A percentile compares a stretch with the other conserved stretches of the same genome.
phyloP scores from a whole-genome alignment of 208 protist genomes.

The Borovskyia barvae region DNA sequence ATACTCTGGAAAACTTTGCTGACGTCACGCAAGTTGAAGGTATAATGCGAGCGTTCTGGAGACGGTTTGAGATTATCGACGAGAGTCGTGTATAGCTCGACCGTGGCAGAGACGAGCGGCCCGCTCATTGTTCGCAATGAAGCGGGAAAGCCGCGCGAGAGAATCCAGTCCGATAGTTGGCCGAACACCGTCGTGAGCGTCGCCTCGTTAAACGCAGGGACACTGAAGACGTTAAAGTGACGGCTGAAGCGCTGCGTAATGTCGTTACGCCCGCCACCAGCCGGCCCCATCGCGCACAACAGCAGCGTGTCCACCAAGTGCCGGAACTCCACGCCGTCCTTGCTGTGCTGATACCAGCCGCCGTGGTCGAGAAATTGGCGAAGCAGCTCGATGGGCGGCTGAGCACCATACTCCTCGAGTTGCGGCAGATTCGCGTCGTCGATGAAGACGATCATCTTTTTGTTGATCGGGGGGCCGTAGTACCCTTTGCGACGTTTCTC shows the following conservation, averaged over 20 bases:
- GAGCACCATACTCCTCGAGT: conserved; percentile 95
- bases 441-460: conserved; percentile 94
- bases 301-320: conserved; percentile 90
- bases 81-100: conserved; percentile 94
- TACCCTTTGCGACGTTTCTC: conserved; percentile 94
- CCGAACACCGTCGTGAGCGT: conserved; percentile 94
- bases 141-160: conserved; percentile 71
- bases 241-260: conserved; percentile 94
- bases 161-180: conserved; percentile 89
- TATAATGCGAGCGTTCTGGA: conserved; percentile 98
- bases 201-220: conserved; percentile 89
- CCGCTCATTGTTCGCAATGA: conserved; percentile 45
- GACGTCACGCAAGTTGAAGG: conserved; percentile 98
- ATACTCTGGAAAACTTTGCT: conserved; percentile 94
- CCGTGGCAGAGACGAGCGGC: conserved; percentile 83
- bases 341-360: conserved; percentile 96
- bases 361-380: conserved; percentile 96
- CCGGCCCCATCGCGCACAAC: conserved; percentile 94
- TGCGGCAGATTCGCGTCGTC: conserved; percentile 96
- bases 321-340: conserved; percentile 88
- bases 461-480: conserved; percentile 95
- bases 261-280: conserved; percentile 93
- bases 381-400: conserved; percentile 96
- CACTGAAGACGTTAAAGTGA: conserved; percentile 94
- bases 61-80: conserved; percentile 94